Conservation (phyloP, 2,329 filamentous ascomycete genomes). For the Phialophora macrospora region DNA sequence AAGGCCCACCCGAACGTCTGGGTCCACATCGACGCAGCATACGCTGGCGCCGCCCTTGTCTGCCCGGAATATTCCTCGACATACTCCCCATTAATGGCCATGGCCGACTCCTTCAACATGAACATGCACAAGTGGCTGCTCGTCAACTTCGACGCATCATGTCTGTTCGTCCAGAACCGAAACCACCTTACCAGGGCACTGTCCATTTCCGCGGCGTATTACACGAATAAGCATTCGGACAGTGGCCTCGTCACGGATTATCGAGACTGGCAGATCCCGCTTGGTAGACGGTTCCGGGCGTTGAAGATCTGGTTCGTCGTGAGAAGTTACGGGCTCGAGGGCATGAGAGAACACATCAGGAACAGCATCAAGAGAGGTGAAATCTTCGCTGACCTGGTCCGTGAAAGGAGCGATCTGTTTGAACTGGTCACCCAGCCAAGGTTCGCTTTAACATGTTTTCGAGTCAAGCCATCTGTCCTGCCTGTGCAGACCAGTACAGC, state of each 20-base stretch:
- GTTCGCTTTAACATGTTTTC: constrained; percentile 80
- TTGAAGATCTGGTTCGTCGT: constrained; percentile 97
- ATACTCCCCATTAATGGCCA: constrained; percentile 52
- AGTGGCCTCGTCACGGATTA: constrained; percentile 89
- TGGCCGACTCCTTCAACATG: constrained; percentile 81
- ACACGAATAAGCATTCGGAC: constrained; percentile 80
- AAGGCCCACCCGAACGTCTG: constrained; percentile 67
- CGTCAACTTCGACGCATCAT: constrained; percentile 86
- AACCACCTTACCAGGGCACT: constrained; percentile 78
- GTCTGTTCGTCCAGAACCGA: constrained; percentile 77
- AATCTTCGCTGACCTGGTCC: constrained; percentile 67
- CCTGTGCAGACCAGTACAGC: constrained; percentile 6
- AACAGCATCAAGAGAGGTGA: constrained; percentile 72
- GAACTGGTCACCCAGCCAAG: constrained; percentile 72
- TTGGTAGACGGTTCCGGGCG: constrained; percentile 83
- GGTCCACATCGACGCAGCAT: constrained; percentile 94
- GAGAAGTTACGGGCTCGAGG: constrained; percentile 76
- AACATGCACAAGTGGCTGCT: constrained; percentile 99
- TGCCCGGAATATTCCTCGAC: constrained; percentile 75
- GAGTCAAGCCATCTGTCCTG: constrained; percentile 56
- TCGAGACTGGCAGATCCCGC: constrained; percentile 94
- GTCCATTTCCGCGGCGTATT: constrained; percentile 78
- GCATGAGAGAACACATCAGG: constrained; percentile 74
- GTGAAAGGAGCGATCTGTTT: constrained; percentile 69
- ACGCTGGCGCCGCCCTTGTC: constrained; percentile 83